Evolutionary conservation across 169 alveolate genomes (phyloP), one percentile per base, ranked within the genome.

Genomic region (Perkinsus marinus): DNA sequence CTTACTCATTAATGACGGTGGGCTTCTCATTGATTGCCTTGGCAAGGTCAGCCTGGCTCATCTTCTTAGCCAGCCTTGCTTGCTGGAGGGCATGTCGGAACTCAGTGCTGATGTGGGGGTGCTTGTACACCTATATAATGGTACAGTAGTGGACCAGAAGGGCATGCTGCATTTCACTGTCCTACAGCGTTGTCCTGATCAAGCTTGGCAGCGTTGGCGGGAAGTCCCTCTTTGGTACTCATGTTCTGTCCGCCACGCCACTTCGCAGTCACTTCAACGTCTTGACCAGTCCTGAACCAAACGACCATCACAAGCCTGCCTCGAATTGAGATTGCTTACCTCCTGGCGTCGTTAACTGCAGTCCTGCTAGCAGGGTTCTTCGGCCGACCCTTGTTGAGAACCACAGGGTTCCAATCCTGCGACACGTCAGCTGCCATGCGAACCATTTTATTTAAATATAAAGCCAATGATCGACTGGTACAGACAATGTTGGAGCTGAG

Each of bases 1-100:
- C 7, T 26, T 57, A 57, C 93, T 94, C 96, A 90, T 94, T 94
- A 91, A 94, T 92, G 37, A 69, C 90, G 34, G 41, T 38, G 5
- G 90, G 41, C 9, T 30, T 30, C 39, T 36, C 90, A 69, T 38
- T 69, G 30, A 38, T 38, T 2, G 94, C 93, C 92, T 94, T 93
- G 16, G 96, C 96, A 17, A 94, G 94, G 68, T 91, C 94, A 16
- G 95, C 95, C 90, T 94, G 96, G n/a, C n/a, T n/a, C n/a, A n/a
- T n/a, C n/a, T n/a, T n/a, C n/a, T n/a, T n/a, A n/a, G n/a, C n/a
- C n/a, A n/a, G n/a, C n/a, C n/a, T n/a, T n/a, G n/a, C n/a, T n/a
- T n/a, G n/a, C n/a, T n/a, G n/a, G n/a, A n/a, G n/a, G n/a, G n/a
- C n/a, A n/a, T n/a, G n/a, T n/a, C n/a, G n/a, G n/a, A n/a, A n/a